Evolutionary conservation across 2,329 filamentous ascomycete genomes (phyloP).

Genomic region (Colletotrichum filicis): DNA sequence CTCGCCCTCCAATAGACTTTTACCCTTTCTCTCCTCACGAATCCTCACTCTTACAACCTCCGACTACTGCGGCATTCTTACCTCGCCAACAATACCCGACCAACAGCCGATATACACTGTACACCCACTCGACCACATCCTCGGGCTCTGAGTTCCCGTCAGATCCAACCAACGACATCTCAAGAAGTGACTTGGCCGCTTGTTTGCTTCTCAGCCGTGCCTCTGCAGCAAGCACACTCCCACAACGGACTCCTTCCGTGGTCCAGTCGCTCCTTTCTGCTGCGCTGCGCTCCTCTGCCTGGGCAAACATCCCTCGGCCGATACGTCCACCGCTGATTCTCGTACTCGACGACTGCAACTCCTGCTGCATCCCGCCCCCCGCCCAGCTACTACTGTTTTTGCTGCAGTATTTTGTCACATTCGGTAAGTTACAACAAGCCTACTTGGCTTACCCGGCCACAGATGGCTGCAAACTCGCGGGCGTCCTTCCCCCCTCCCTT

Average conservation of each 20-base stretch:
- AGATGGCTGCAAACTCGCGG: conserved; percentile 9
- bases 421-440: conserved; percentile 28
- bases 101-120: neutral
- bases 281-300: neutral
- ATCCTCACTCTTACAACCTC: conserved; percentile 7
- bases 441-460: neutral
- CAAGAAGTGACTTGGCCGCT: conserved; percentile 17
- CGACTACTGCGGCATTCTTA: neutral
- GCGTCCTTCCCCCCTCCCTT: neutral
- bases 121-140: conserved; percentile 18
- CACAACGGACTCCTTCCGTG: conserved; percentile 28
- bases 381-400: neutral
- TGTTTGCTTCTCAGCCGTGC: conserved; percentile 30
- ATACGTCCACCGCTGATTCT: neutral
- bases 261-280: conserved; percentile 33
- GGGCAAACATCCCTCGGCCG: conserved; percentile 30
- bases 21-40: conserved; percentile 20
- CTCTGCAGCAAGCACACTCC: conserved; percentile 29
- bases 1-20: conserved; percentile 34
- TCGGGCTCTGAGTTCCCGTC: conserved; percentile 6
- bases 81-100: neutral
- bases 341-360: conserved; percentile 26
- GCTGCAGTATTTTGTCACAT: neutral
- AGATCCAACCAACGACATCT: neutral
- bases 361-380: conserved; percentile 17